phyloP scores from a whole-genome alignment of 257 asterid species.

The Gentiana macrophylla region DNA sequence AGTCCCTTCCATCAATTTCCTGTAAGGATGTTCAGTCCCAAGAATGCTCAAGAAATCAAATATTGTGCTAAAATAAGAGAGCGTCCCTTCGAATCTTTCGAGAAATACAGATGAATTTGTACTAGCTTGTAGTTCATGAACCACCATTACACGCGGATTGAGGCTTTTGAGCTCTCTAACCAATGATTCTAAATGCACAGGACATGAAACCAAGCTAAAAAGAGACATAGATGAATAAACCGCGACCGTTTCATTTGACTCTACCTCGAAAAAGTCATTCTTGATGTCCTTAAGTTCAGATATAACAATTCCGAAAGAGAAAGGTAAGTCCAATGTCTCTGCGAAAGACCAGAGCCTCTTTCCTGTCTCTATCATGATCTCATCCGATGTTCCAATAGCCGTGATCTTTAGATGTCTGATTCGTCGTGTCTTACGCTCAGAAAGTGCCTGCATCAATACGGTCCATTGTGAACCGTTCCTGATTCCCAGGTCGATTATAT shows the following conservation, averaged over 20 bases:
- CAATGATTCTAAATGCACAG: conserved; percentile 17
- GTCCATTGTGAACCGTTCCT: conserved; percentile 30
- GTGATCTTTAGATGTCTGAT: conserved; percentile 34
- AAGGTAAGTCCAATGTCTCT: conserved; percentile 18
- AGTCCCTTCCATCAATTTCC: no score
- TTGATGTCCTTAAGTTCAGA: conserved; percentile 10
- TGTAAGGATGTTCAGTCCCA: conserved; percentile 2
- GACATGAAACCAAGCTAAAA: conserved; percentile 12
- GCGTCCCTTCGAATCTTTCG: conserved; percentile 16
- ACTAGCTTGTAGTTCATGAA: conserved; percentile 11
- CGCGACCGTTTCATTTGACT: conserved; percentile 23
- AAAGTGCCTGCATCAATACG: conserved; percentile 33
- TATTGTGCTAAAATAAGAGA: conserved; percentile 12
- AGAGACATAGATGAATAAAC: conserved; percentile 16
- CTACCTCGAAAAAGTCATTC: conserved; percentile 20
- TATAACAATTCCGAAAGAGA: conserved; percentile 13
- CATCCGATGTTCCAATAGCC: conserved; percentile 22
- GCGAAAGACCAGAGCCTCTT: conserved; percentile 21
- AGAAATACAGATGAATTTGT: conserved; percentile 12
- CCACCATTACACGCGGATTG: no score
- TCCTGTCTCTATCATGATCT: conserved; percentile 23
- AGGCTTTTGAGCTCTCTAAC: conserved; percentile 12
- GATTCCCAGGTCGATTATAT: conserved; percentile 27
- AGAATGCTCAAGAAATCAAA: conserved; percentile 21
- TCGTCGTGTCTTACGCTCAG: conserved; percentile 19